Evolutionary conservation across 768 basidiomycete species (phyloP).

Genomic region (Strobilomyces confusus): DNA sequence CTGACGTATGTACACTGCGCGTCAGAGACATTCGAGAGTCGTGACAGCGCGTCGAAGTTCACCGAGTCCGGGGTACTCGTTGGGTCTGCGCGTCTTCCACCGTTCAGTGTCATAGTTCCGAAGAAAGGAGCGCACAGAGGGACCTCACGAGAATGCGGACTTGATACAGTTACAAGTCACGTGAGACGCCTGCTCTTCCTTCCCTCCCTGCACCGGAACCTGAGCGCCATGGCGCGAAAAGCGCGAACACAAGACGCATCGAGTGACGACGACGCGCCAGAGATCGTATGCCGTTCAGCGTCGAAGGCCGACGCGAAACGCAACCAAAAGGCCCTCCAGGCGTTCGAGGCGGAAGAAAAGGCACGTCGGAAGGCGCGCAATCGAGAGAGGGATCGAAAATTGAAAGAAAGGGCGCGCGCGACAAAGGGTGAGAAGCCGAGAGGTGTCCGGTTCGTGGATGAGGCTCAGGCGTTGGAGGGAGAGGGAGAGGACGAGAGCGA

Average conservation of each 20-base stretch:
- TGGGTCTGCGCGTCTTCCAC: too few relatives aligned
- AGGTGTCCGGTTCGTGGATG: constrained; percentile 10
- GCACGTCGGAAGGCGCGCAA: constrained; percentile 43
- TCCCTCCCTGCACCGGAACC: neutral
- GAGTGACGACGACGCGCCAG: constrained; percentile 46
- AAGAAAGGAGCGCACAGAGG: too few relatives aligned
- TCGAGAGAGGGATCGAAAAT: constrained; percentile 42
- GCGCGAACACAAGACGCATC: constrained; percentile 12
- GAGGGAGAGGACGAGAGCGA: constrained; percentile 25
- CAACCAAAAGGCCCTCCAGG: constrained; percentile 34
- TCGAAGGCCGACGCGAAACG: constrained; percentile 42
- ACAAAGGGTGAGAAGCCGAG: constrained; percentile 12
- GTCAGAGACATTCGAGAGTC: too few relatives aligned
- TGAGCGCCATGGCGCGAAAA: constrained; percentile 20
- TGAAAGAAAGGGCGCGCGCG: constrained; percentile 45
- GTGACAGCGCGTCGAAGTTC: too few relatives aligned
- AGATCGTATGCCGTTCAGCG: constrained; percentile 43
- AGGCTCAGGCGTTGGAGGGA: neutral
- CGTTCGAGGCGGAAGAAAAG: constrained; percentile 36
- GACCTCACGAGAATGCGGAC: too few relatives aligned
- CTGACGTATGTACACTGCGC: too few relatives aligned
- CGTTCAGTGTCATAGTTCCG: too few relatives aligned
- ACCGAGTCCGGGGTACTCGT: too few relatives aligned
- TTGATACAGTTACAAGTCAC: neutral
- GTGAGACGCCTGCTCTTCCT: neutral